Conservation (phyloP, 208 protist species). For the Leishmania martiniquensis region DNA sequence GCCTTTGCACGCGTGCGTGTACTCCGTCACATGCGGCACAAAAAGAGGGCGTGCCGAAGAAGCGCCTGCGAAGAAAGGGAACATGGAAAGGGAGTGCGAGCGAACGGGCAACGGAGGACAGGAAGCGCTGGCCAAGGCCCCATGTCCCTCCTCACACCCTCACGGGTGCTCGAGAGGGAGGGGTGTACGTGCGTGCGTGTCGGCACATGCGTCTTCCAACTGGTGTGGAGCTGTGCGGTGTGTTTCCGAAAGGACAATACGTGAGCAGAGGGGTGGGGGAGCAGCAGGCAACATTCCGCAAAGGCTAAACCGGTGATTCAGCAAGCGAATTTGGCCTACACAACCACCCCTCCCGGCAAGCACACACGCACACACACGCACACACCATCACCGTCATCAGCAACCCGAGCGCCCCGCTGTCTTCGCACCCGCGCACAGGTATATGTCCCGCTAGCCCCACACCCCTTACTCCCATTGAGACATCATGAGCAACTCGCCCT, state of each 20-base stretch:
- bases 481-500: not conserved
- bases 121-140: not conserved
- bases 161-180: not conserved
- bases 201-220: not conserved
- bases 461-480: conserved; percentile 17
- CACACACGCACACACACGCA: not conserved
- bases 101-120: not conserved
- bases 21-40: not conserved
- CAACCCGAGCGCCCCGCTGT: not conserved
- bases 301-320: not conserved
- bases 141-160: not conserved
- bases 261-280: not conserved
- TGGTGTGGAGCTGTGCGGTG: not conserved
- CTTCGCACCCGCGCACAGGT: not conserved
- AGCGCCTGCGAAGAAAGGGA: not conserved
- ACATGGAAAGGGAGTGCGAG: not conserved
- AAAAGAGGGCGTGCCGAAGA: not conserved
- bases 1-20: not conserved
- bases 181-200: not conserved
- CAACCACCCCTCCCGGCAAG: not conserved
- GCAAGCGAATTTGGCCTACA: too few relatives aligned
- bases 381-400: not conserved
- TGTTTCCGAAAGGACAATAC: not conserved
- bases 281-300: not conserved
- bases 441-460: not conserved